Base-by-base conservation (phyloP, 2,329 filamentous ascomycete genomes). In the Fusarium torreyae region DNA sequence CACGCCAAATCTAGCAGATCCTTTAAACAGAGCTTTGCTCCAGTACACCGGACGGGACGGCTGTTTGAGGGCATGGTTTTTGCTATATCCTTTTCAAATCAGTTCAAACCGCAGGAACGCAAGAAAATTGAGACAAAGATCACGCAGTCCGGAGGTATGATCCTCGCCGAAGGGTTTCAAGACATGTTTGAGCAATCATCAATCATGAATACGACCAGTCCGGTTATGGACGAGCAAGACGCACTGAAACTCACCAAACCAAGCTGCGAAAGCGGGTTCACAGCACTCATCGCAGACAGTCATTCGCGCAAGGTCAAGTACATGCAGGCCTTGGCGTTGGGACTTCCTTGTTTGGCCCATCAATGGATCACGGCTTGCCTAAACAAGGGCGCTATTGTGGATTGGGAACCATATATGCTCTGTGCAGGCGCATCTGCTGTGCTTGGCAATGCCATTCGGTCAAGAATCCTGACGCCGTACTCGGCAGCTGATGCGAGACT, bases 231-330 rank as follows among this genome's bases (percentile, higher is more conserved):
- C 55, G 63, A 78, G 67, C 56, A 75, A 43, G 76, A 69, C 24
- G 67, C 55, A 15, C 53, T 96, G 18, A 82, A 78, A 2, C 83
- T 97, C 1, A 88, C 82, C 3, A 69, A 82, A 13, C 78, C 82
- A 22, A 86, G 87, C 22, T 75, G 81, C 36, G 80, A 85, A 3
- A 82, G 90, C 2, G 91, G 93, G 1, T 98, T 99, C 75, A 89
- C 92, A 0, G 94, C 94, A 6, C 82, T 98, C 15, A 92, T 99
- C 63, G 91, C 94, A 0, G 93, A 98, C 75, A 88, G 89, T 6
- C 92, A 97, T 77, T 96, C 92, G 8, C 89, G 95, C 46, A 94
- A 94, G 67, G 88, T 90, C 50, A 99, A 98, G 77, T 98, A 96
- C 78, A 92, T 98, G 85, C 94, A 98, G 80, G 96, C 96, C 0